phyloP scores from a whole-genome alignment of 208 protist genomes.

The Leishmania martiniquensis region DNA sequence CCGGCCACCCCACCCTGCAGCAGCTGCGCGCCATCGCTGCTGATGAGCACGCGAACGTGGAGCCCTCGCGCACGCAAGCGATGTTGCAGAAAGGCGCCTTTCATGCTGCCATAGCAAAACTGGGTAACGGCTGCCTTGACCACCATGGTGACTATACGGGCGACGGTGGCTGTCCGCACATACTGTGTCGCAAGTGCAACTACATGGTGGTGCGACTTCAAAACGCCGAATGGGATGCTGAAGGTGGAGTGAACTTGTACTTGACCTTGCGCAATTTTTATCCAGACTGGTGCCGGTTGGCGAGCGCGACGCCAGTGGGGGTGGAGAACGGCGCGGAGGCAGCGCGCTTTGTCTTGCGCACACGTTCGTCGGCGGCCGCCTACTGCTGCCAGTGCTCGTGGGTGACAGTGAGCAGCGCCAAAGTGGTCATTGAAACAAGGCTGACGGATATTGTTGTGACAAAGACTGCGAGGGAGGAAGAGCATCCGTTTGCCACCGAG shows the following conservation, averaged over 20 bases:
- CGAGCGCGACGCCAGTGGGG: constrained; percentile 56
- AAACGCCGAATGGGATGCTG: constrained; percentile 71
- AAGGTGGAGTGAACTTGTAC: constrained; percentile 69
- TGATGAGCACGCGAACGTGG: constrained; percentile 28
- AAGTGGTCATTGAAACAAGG: constrained; percentile 59
- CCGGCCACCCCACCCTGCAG: constrained; percentile 42
- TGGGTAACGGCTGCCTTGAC: constrained; percentile 77
- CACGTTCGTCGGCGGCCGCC: constrained; percentile 41
- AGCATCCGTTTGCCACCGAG: constrained; percentile 55
- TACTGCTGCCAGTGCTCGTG: constrained; percentile 92
- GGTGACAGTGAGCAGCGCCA: constrained; percentile 54
- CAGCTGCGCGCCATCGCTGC: constrained; percentile 42
- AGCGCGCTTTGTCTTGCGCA: constrained; percentile 37
- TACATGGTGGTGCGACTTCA: constrained; percentile 85
- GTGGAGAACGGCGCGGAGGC: constrained; percentile 16
- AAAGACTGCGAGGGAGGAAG: constrained; percentile 3
- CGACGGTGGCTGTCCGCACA: constrained; percentile 72
- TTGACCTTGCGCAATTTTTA: constrained; percentile 88
- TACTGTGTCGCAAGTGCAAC: constrained; percentile 72
- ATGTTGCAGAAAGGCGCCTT: constrained; percentile 61
- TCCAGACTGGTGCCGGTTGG: constrained; percentile 86
- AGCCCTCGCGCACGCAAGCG: constrained; percentile 7
- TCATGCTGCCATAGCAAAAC: constrained; percentile 41
- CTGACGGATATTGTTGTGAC: constrained; percentile 42
- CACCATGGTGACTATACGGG: constrained; percentile 30